Conservation (phyloP, 1,139 yeast genomes). For the Sugiyamaella novakii region DNA sequence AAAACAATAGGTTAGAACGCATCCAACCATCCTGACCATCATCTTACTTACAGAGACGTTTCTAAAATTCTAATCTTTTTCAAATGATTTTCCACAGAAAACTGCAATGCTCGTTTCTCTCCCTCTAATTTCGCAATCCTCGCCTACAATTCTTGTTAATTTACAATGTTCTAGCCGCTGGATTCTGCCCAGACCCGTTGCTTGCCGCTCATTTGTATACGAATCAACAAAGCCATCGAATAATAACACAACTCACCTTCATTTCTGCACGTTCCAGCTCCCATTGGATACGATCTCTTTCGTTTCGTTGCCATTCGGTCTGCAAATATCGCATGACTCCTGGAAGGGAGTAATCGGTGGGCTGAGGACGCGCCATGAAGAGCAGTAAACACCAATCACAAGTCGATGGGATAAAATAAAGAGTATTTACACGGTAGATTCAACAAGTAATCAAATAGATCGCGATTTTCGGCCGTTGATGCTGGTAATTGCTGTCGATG, state of each 20-base stretch:
- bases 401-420: no score
- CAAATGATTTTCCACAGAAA: slow-evolving; percentile 35
- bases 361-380: slow-evolving; percentile 16
- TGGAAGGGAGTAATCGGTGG: slow-evolving; percentile 18
- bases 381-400: no score
- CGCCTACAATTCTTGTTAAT: slow-evolving; percentile 31
- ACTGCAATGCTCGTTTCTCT: slow-evolving; percentile 43
- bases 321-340: slow-evolving; percentile 60
- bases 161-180: no score
- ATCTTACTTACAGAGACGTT: slow-evolving; percentile 25
- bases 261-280: slow-evolving; percentile 56
- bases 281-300: slow-evolving; percentile 59
- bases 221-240: no score
- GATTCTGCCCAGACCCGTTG: no score
- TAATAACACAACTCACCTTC: slow-evolving; percentile 38
- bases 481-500: no score
- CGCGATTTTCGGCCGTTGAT: no score
- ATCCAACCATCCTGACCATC: no score
- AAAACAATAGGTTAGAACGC: background rate
- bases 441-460: no score
- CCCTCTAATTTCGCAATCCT: slow-evolving; percentile 47
- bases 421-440: no score
- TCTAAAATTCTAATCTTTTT: slow-evolving; percentile 38
- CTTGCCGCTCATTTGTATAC: background rate
- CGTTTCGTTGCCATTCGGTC: slow-evolving; percentile 58